Percentiles rank a stretch among this genome's conserved stretches.
These are phyloP conservation scores for Yarrowia alimentaria DNA, from an alignment of 805 yeast genomes.

Conservation along the genomic window DNA sequence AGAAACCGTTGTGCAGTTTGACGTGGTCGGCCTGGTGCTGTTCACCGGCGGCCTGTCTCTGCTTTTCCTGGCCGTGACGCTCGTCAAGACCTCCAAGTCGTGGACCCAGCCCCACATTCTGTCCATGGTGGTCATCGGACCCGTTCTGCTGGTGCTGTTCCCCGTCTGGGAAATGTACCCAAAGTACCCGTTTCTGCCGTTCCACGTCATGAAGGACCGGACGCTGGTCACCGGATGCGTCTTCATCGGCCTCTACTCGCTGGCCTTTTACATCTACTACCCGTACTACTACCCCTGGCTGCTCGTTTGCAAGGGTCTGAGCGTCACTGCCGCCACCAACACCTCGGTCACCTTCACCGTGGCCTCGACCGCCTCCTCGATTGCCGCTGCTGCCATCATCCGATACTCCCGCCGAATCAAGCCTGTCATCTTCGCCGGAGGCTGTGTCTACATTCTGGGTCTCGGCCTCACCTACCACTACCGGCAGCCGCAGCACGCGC, in stretches of 20 bases:
- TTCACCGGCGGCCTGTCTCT: conserved; percentile 59
- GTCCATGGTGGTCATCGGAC: conserved; percentile 68
- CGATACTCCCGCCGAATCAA: conserved; percentile 50
- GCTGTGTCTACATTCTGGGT: conserved; percentile 55
- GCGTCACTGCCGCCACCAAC: conserved; percentile 17
- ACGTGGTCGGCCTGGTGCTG: conserved; percentile 59
- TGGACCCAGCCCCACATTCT: conserved; percentile 64
- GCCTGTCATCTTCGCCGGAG: conserved; percentile 58
- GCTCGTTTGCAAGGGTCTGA: conserved; percentile 8
- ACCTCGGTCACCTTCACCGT: conserved; percentile 15
- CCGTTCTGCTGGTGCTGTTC: conserved; percentile 56
- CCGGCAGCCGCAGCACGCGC: conserved; percentile 52
- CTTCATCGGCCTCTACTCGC: conserved; percentile 35
- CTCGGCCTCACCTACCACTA: conserved; percentile 58
- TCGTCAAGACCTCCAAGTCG: conserved; percentile 55
- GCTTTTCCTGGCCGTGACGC: conserved; percentile 66
- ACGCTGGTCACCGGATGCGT: conserved; percentile 33
- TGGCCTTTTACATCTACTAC: conserved; percentile 32
- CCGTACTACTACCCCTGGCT: conserved; percentile 25
- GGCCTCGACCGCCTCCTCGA: conserved; percentile 8
- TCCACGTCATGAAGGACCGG: conserved; percentile 57
- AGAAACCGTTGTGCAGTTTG: conserved; percentile 56
- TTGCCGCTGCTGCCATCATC: neutral
- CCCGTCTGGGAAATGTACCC: conserved; percentile 51
- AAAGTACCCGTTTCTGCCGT: conserved; percentile 67